Evolutionary conservation across 2,329 filamentous ascomycete genomes (phyloP).

Genomic region (Elsinoe australis): DNA sequence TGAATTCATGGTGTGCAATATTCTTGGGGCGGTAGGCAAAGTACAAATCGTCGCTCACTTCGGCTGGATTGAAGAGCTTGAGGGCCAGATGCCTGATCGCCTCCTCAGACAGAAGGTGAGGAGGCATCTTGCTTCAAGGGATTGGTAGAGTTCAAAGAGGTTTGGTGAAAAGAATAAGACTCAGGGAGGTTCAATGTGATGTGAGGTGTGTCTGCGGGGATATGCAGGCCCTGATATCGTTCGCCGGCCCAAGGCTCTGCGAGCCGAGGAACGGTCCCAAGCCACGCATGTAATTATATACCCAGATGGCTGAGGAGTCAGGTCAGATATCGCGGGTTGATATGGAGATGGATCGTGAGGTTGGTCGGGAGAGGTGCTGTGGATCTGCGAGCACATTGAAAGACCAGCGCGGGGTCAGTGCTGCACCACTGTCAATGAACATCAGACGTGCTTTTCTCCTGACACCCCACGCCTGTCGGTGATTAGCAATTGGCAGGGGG

Average conservation of each 20-base stretch:
- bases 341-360: too few relatives aligned
- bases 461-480: conserved; percentile 2
- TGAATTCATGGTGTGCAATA: too few relatives aligned
- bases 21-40: too few relatives aligned
- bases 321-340: too few relatives aligned
- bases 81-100: background rate
- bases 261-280: background rate
- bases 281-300: conserved; percentile 4
- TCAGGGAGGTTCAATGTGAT: background rate
- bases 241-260: background rate
- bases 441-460: background rate
- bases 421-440: conserved; percentile 4
- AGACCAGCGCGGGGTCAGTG: conserved; percentile 11
- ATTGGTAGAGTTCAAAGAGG: background rate
- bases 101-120: background rate
- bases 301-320: background rate
- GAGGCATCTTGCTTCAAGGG: background rate
- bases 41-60: background rate
- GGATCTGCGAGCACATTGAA: too few relatives aligned
- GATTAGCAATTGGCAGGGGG: background rate
- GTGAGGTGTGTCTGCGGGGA: background rate
- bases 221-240: background rate
- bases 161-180: background rate
- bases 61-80: background rate
- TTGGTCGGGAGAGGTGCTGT: background rate